A percentile compares a stretch with the other conserved stretches of the same genome.
These are phyloP conservation scores for Oryza rufipogon DNA, from an alignment of 176 grass and related monocot genomes.

Conservation along the genomic window DNA sequence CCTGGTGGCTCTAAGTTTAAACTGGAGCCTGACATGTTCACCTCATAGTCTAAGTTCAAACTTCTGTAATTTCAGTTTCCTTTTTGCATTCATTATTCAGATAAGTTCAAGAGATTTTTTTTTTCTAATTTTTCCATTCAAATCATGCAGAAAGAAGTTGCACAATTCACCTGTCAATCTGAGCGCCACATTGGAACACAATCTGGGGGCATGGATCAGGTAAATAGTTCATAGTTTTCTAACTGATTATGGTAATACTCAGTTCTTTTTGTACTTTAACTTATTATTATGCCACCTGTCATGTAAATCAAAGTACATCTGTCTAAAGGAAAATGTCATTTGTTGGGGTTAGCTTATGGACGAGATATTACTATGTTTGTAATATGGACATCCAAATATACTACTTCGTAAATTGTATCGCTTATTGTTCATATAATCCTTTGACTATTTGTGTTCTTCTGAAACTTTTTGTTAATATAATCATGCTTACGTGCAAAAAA, in stretches of 20 bases:
- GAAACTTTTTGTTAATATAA: too few species aligned
- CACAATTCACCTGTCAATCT: constrained; percentile 89
- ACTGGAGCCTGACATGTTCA: background rate
- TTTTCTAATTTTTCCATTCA: constrained; percentile 24
- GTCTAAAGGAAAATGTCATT: background rate
- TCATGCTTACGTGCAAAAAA: background rate
- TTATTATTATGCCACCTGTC: background rate
- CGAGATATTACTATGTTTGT: background rate
- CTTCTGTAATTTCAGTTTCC: background rate
- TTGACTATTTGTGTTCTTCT: background rate
- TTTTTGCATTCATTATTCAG: background rate
- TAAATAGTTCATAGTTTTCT: constrained; percentile 29
- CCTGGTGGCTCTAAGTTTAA: background rate
- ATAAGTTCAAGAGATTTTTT: background rate
- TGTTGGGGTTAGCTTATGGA: background rate
- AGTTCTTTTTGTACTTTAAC: background rate
- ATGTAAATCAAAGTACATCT: background rate
- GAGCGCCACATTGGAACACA: constrained; percentile 92
- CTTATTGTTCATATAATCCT: background rate
- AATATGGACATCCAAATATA: background rate
- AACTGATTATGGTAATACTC: background rate
- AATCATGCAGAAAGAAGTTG: constrained; percentile 94
- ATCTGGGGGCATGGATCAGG: constrained; percentile 99
- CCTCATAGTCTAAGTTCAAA: background rate
- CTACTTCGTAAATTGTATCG: background rate